Base-by-base conservation (phyloP, 768 basidiomycete species). In the Pleurotus giganteus region DNA sequence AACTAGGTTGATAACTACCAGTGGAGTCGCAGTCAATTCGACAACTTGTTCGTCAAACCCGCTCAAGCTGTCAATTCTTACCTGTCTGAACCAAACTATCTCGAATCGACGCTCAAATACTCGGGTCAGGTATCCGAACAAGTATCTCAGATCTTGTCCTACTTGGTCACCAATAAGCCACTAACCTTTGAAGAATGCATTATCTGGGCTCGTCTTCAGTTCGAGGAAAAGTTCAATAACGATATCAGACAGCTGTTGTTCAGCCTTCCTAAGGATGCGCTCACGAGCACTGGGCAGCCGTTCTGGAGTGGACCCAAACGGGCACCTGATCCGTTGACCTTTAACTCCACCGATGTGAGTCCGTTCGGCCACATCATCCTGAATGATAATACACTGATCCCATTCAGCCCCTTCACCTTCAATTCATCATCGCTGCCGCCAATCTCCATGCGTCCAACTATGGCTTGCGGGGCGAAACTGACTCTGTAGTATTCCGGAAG, bases 301-400 rank as follows among this genome's bases (percentile, higher is more conserved):
- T 99, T 99, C 82, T 99, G 97, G 97, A 95, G 93, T 62, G 94
- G 95, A 17, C 97, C 97, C 2, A 99, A 99, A 77, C 84, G 97
- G 57, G 96, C 95, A 5, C 97, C 97, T 11, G 94, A 98, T 46
- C 78, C 96, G 24, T 75, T 99, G 59, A 76, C 76, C 4, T 99
- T 98, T 72, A 79, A 94, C 71, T 82, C 91, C 8, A 86, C 79
- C 60, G 86, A 98, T 65, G 96, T 98, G 65, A 70, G 90, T 74
- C 0, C n/a, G 19, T 46, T 15, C n/a, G n/a, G n/a, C n/a, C n/a
- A n/a, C n/a, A n/a, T n/a, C n/a, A n/a, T n/a, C n/a, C n/a, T n/a
- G n/a, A n/a, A n/a, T n/a, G n/a, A n/a, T n/a, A n/a, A n/a, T 53
- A 19, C 54, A 42, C 51, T 60, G 28, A 54, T 41, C 61, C 41